Conservation (phyloP, 176 grass and related monocot species). For the Hordeum marinum region DNA sequence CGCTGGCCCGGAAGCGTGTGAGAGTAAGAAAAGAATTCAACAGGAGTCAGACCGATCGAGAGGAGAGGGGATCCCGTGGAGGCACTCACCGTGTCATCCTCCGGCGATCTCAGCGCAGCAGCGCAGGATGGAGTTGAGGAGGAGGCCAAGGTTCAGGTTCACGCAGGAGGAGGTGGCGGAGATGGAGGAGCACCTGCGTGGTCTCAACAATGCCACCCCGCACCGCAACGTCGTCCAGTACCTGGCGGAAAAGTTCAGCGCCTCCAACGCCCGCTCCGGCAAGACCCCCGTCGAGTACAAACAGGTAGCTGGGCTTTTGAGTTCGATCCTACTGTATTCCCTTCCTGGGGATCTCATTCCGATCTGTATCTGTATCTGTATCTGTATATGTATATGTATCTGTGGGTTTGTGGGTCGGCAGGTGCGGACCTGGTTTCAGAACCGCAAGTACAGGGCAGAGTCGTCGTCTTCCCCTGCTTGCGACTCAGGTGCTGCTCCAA, state of each 20-base stretch:
- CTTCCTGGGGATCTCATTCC: neutral
- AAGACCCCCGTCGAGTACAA: conserved; percentile 72
- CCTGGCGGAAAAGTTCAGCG: conserved; percentile 80
- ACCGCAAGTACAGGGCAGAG: conserved; percentile 64
- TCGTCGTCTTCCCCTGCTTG: conserved; percentile 17
- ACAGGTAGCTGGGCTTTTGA: conserved; percentile 47
- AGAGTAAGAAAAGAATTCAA: no score
- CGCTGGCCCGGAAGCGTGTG: no score
- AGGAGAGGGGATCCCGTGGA: no score
- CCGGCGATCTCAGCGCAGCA: no score
- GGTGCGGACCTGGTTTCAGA: conserved; percentile 99
- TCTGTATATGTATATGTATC: neutral
- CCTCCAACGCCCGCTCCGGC: conserved; percentile 60
- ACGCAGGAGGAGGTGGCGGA: no score
- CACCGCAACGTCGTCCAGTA: conserved; percentile 41
- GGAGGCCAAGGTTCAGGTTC: no score
- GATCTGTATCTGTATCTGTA: neutral
- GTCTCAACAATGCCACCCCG: no score
- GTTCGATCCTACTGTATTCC: neutral
- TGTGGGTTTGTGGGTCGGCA: neutral
- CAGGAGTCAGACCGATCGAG: no score
- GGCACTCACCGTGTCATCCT: no score
- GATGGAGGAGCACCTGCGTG: no score
- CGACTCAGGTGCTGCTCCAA: conserved; percentile 42
- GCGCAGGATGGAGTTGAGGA: no score